These are phyloP conservation scores for Neofusicoccum laricinum DNA, from an alignment of 2,329 filamentous ascomycete genomes.

Conservation along the genomic window DNA sequence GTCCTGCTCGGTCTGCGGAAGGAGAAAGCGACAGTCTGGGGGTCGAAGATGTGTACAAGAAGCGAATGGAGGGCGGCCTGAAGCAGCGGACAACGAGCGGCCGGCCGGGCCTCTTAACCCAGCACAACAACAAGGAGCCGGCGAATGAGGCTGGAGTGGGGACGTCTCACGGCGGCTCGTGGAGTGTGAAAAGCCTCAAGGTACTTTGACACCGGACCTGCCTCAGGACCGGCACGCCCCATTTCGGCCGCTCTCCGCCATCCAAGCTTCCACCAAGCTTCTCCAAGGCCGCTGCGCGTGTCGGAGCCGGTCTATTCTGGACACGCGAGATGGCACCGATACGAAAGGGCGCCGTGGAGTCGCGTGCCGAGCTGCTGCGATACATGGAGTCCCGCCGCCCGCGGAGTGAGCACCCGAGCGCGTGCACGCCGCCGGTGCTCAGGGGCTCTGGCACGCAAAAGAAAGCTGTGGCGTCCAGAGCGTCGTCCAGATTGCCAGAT, in stretches of 20 bases:
- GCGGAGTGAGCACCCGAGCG: background rate
- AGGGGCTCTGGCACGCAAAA: background rate
- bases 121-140: background rate
- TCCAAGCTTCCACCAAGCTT: constrained; percentile 12
- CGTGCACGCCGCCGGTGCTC: background rate
- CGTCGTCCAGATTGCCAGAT: no score
- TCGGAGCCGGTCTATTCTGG: background rate
- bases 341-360: background rate
- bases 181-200: background rate
- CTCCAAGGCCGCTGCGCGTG: background rate
- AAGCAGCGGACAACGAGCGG: background rate
- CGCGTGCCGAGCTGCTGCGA: background rate
- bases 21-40: background rate
- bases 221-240: constrained; percentile 4
- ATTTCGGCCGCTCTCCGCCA: background rate
- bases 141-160: background rate
- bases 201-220: constrained; percentile 9
- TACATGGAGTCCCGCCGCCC: background rate
- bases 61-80: background rate
- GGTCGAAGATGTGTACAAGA: background rate
- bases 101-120: background rate
- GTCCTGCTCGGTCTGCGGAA: background rate
- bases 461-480: no score
- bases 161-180: background rate
- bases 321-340: background rate